A percentile compares a stretch with the other conserved stretches of the same genome.
phyloP scores from a whole-genome alignment of 148 eudicot genomes.

The Heliosperma pusillum region DNA sequence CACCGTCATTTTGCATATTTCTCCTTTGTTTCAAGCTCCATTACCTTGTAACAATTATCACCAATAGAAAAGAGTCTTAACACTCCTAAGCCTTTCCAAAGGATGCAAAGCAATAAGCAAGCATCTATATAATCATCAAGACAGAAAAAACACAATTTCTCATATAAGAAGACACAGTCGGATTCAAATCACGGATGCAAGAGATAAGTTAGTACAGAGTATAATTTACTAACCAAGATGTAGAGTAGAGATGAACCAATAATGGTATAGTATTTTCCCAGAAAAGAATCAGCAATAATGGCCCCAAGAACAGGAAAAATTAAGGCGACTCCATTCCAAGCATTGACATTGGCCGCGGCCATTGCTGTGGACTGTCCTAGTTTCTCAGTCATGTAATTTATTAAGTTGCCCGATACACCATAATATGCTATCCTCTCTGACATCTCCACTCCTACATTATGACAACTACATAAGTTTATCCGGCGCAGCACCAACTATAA shows the following conservation, averaged over 20 bases:
- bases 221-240: conserved; percentile 32
- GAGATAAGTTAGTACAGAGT: background rate
- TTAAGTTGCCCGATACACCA: conserved; percentile 29
- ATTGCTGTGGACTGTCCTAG: conserved; percentile 45
- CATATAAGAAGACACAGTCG: background rate
- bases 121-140: background rate
- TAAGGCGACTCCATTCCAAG: conserved; percentile 38
- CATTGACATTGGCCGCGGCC: conserved; percentile 45
- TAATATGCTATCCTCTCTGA: conserved; percentile 32
- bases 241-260: conserved; percentile 37
- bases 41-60: too few species aligned
- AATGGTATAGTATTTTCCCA: conserved; percentile 40
- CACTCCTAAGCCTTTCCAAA: too few species aligned
- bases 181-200: background rate
- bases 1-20: too few species aligned
- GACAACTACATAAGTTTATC: background rate
- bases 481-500: too few species aligned
- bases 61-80: too few species aligned
- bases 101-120: too few species aligned
- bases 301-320: conserved; percentile 44
- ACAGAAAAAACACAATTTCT: conserved; percentile 9
- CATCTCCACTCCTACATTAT: conserved; percentile 29
- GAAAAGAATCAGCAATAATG: conserved; percentile 45
- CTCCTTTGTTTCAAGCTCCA: too few species aligned
- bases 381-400: conserved; percentile 36